Evolutionary conservation across 192 early-diverging fungal genomes (phyloP).

Genomic region (Coemansia guatemalensis): DNA sequence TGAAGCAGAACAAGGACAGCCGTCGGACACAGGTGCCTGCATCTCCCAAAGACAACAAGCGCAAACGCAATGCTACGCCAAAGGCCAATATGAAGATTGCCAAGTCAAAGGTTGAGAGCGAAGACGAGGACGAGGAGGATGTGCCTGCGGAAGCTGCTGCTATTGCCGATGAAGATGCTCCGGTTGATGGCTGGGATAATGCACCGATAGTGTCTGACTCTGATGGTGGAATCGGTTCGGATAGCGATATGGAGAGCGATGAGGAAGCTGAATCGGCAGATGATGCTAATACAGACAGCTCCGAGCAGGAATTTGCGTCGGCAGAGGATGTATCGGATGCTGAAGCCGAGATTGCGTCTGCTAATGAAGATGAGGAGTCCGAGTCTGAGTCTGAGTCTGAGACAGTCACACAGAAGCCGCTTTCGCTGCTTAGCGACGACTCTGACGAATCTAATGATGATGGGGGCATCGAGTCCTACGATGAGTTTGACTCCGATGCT

Average conservation of each 20-base stretch:
- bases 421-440: conserved; percentile 36
- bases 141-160: conserved; percentile 4
- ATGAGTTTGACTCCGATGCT: conserved; percentile 49
- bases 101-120: conserved; percentile 23
- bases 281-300: conserved; percentile 21
- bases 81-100: conserved; percentile 1
- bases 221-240: conserved; percentile 46
- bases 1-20: too few relatives aligned
- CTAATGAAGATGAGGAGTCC: conserved; percentile 49
- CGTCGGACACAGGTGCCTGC: too few relatives aligned
- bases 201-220: conserved; percentile 54
- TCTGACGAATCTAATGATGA: conserved; percentile 30
- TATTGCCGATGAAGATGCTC: conserved; percentile 12
- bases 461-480: conserved; percentile 45
- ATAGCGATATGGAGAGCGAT: conserved; percentile 49
- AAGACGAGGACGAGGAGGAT: conserved; percentile 54
- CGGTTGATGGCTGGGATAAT: conserved; percentile 48
- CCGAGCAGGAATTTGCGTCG: too few relatives aligned
- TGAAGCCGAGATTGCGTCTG: conserved; percentile 34
- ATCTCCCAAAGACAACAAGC: too few relatives aligned
- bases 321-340: conserved; percentile 19
- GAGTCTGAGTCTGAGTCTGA: conserved; percentile 16
- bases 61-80: conserved; percentile 8
- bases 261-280: conserved; percentile 21
- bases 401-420: conserved; percentile 15